Base-by-base conservation (phyloP, 371 early-diverging fungal genomes). In the Umbelopsis sp. region DNA sequence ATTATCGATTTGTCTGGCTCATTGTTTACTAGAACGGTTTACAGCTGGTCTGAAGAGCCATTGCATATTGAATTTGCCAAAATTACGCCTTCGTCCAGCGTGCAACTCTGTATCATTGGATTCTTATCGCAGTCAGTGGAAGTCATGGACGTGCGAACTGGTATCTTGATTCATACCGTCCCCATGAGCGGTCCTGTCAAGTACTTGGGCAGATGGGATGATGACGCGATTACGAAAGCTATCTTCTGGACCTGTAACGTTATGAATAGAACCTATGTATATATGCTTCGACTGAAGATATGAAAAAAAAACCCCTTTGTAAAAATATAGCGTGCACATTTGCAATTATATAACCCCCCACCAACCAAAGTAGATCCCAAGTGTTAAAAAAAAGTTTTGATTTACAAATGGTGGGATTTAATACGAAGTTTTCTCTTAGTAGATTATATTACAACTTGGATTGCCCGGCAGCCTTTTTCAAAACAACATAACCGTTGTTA, bases 91-190 rank as follows among this genome's bases (percentile, higher is more conserved):
- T 9, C 35, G 0, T 37, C 50, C 5, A 10, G 10, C 41, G 66
- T 68, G 38, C 75, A 74, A 6, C 80, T 80, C 80, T 80, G 70
- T 44, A 78, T 70, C 4, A 72, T 83, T 11, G 83, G 83, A 1
- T 80, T 83, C 67, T 72, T 78, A 0, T 37, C 69, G 0, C 72
- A 74, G 25, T 75, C 75, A 0, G 79, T 83, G 14, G 80, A 80
- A 25, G 37, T 80, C 18, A 65, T 80, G 4, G 70, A 74, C 41
- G 62, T 83, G 25, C 69, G 71, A 16, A 74, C 80, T 5, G 77
- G 70, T 7, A 50, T 74, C 20, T 65, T 41, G 2, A 62, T 73
- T 2, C 81, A 83, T 20, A 71, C 75, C 0, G 70, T 80, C 4
- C 78, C 80, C 79, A 72, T 72, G 48, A 80, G 79, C 10, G 74